phyloP scores from a whole-genome alignment of 2,329 filamentous ascomycete genomes.

The Talaromyces albobiverticillius region DNA sequence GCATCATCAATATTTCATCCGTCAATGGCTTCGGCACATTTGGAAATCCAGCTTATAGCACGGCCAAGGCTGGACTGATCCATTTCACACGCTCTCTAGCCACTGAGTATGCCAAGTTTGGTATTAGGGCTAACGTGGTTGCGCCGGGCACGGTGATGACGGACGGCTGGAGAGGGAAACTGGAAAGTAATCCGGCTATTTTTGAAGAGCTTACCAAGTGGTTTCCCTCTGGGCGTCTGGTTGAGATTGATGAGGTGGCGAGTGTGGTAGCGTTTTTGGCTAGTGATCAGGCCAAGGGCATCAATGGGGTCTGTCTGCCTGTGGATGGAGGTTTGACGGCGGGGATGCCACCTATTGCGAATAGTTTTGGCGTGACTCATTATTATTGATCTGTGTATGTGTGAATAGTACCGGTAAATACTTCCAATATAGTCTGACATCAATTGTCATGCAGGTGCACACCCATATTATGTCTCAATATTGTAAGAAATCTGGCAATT shows the following conservation, averaged over 20 bases:
- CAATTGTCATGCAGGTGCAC: too few relatives aligned
- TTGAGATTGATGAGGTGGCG: conserved; percentile 25
- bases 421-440: too few relatives aligned
- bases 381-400: conserved; percentile 13
- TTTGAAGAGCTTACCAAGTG: conserved; percentile 20
- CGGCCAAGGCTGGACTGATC: conserved; percentile 40
- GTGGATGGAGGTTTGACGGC: conserved; percentile 24
- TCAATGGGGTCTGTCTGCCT: conserved; percentile 22
- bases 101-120: conserved; percentile 29
- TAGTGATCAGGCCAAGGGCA: conserved; percentile 7
- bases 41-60: conserved; percentile 31
- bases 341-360: conserved; percentile 21
- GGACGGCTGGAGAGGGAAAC: conserved; percentile 17
- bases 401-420: too few relatives aligned
- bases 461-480: too few relatives aligned
- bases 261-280: conserved; percentile 21
- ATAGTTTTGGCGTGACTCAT: conserved; percentile 20
- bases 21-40: conserved; percentile 21
- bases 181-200: conserved; percentile 6
- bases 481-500: too few relatives aligned
- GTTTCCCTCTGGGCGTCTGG: conserved; percentile 22
- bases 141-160: conserved; percentile 25
- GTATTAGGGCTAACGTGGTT: conserved; percentile 40
- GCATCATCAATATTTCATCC: conserved; percentile 21
- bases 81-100: conserved; percentile 40